phyloP scores from a whole-genome alignment of 352 stramenopile genomes.

The Phytophthora podocarpi region DNA sequence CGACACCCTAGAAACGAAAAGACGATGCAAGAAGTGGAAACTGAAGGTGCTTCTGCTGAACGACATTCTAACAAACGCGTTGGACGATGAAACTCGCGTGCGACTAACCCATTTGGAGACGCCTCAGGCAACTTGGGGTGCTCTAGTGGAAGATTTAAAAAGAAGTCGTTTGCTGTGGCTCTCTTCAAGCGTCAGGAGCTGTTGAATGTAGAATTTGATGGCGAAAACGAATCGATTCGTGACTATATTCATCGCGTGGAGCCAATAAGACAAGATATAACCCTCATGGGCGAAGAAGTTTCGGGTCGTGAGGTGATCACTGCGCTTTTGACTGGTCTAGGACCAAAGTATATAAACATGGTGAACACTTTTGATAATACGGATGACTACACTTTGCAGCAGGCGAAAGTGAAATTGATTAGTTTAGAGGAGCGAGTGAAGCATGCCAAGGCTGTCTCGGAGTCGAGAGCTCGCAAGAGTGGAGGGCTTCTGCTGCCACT shows the following conservation, averaged over 20 bases:
- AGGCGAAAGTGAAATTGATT: conserved; percentile 14
- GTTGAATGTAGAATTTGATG: conserved; percentile 17
- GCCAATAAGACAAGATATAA: conserved; percentile 14
- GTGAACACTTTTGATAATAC: conserved; percentile 16
- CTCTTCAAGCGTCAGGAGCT: conserved; percentile 14
- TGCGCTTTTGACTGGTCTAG: conserved; percentile 13
- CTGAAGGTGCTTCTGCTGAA: conserved; percentile 11
- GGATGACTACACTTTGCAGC: conserved; percentile 11
- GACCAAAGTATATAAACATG: conserved; percentile 2
- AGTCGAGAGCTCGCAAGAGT: neutral
- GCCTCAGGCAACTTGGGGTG: conserved; percentile 12
- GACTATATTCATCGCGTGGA: conserved; percentile 20
- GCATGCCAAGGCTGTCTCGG: neutral
- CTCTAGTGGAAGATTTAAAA: conserved; percentile 15
- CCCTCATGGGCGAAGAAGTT: conserved; percentile 12
- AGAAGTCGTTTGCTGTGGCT: conserved; percentile 19
- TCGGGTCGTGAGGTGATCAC: conserved; percentile 5
- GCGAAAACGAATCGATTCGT: conserved; percentile 1
- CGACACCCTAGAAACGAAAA: neutral
- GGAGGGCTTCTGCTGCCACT: too few relatives aligned
- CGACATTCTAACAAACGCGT: conserved; percentile 18
- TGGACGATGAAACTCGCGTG: conserved; percentile 13
- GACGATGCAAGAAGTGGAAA: conserved; percentile 8
- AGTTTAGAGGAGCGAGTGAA: conserved; percentile 4
- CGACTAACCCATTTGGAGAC: conserved; percentile 10